Conservation (phyloP, 768 basidiomycete species). For the Psilocybe cubensis region DNA sequence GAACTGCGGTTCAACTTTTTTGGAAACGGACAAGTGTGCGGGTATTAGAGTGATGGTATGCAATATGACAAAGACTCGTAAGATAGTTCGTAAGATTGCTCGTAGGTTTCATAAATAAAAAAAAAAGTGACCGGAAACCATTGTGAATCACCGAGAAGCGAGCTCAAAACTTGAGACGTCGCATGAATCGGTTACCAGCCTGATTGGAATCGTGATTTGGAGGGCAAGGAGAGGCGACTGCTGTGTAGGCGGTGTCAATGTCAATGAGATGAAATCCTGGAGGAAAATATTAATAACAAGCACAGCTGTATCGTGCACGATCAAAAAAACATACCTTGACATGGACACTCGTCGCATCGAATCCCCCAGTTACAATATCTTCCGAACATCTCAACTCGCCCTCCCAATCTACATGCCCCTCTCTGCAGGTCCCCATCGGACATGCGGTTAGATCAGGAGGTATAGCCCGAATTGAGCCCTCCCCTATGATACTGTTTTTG, state of each 20-base stretch:
- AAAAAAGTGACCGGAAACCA: not conserved
- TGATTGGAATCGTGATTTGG: constrained; percentile 54
- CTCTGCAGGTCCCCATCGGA: constrained; percentile 25
- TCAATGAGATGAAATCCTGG: constrained; percentile 63
- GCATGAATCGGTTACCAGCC: constrained; percentile 63
- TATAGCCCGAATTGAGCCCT: constrained; percentile 51
- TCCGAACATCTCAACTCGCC: constrained; percentile 46
- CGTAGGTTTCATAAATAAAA: not conserved
- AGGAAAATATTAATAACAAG: constrained; percentile 2
- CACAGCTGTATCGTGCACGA: not conserved
- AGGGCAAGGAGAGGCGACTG: constrained; percentile 37
- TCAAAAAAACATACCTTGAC: constrained; percentile 38
- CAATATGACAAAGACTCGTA: not conserved
- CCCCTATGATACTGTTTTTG: constrained; percentile 45
- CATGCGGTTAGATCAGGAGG: constrained; percentile 37
- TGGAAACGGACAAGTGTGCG: not conserved
- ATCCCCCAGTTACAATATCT: constrained; percentile 47
- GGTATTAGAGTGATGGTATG: not conserved
- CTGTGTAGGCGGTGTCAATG: constrained; percentile 43
- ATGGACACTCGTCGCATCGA: constrained; percentile 44
- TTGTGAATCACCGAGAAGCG: not conserved
- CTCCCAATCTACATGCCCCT: constrained; percentile 62
- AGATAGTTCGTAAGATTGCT: no score
- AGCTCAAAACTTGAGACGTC: constrained; percentile 22
- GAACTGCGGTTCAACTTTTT: not conserved